A percentile compares a stretch with the other conserved stretches of the same genome.
phyloP scores from a whole-genome alignment of 305 asterid species.

The Lippia alba region DNA sequence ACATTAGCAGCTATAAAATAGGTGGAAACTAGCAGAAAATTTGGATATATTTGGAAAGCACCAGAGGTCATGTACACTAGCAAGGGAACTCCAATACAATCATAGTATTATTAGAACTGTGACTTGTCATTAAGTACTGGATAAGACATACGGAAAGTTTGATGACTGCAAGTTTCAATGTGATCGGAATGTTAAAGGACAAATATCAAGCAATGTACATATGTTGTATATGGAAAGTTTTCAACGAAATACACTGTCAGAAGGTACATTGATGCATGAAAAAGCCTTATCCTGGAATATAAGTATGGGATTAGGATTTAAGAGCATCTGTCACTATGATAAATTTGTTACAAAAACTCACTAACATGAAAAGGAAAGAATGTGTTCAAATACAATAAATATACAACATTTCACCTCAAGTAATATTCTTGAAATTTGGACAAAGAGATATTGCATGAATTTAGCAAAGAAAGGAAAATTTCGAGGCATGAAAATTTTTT shows the following conservation, averaged over 20 bases:
- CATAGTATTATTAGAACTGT: not conserved
- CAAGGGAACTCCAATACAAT: constrained; percentile 16
- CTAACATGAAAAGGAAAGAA: not conserved
- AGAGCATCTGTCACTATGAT: not conserved
- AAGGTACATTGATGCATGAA: not conserved
- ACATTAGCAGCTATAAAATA: constrained; percentile 18
- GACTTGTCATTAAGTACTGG: constrained; percentile 14
- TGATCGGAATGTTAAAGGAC: constrained; percentile 19
- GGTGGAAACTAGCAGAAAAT: constrained; percentile 22
- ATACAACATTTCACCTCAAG: too few species aligned
- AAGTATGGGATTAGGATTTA: not conserved
- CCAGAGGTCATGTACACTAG: constrained; percentile 25
- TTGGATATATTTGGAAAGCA: constrained; percentile 24
- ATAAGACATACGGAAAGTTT: constrained; percentile 9
- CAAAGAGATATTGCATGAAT: not conserved
- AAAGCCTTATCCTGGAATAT: not conserved
- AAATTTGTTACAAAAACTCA: not conserved
- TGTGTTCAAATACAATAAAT: too few species aligned
- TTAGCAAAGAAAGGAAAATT: not conserved
- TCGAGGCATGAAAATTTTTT: too few species aligned
- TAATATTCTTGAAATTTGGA: not conserved
- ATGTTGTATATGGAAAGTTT: constrained; percentile 6
- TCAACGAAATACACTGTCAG: not conserved
- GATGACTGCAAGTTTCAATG: constrained; percentile 16
- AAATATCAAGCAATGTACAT: constrained; percentile 26